phyloP scores from a whole-genome alignment of 306 rosid genomes.

The Prunus salicina region DNA sequence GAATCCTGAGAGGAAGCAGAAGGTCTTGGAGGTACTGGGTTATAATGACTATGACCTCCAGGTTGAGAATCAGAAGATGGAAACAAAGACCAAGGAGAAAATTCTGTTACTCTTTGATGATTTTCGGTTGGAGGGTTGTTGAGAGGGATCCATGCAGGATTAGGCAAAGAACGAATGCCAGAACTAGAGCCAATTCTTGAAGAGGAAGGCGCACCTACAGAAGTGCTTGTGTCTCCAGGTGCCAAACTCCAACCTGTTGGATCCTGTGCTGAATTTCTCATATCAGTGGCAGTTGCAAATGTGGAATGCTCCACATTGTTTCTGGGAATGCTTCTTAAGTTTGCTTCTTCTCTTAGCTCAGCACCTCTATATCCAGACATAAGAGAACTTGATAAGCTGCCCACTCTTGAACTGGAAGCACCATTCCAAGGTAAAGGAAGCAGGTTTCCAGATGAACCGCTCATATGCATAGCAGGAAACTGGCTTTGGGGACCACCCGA shows the following conservation, averaged over 20 bases:
- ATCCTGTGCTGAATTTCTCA: conserved; percentile 46
- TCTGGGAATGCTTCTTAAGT: conserved; percentile 42
- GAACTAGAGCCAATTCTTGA: conserved; percentile 58
- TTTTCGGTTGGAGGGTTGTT: conserved; percentile 45
- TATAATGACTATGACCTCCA: conserved; percentile 46
- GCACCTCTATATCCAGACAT: conserved; percentile 45
- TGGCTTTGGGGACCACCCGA: conserved; percentile 45
- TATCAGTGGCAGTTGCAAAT: conserved; percentile 36
- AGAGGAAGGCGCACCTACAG: conserved; percentile 53
- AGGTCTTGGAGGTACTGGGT: conserved; percentile 52
- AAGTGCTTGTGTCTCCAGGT: conserved; percentile 43
- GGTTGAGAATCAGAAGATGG: conserved; percentile 55
- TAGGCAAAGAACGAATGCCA: conserved; percentile 39
- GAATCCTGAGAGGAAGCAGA: conserved; percentile 50
- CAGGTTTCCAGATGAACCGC: conserved; percentile 26
- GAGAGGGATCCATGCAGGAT: conserved; percentile 52
- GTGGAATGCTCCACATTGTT: conserved; percentile 42
- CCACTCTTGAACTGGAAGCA: conserved; percentile 45
- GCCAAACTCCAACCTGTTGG: conserved; percentile 49
- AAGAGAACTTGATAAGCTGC: conserved; percentile 45
- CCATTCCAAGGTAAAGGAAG: conserved; percentile 55
- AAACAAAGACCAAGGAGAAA: conserved; percentile 70
- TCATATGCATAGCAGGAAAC: conserved; percentile 33
- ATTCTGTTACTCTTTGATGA: conserved; percentile 59
- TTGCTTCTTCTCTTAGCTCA: conserved; percentile 48